Conservation (phyloP, 176 grass and related monocot species). For the Poa annua region DNA sequence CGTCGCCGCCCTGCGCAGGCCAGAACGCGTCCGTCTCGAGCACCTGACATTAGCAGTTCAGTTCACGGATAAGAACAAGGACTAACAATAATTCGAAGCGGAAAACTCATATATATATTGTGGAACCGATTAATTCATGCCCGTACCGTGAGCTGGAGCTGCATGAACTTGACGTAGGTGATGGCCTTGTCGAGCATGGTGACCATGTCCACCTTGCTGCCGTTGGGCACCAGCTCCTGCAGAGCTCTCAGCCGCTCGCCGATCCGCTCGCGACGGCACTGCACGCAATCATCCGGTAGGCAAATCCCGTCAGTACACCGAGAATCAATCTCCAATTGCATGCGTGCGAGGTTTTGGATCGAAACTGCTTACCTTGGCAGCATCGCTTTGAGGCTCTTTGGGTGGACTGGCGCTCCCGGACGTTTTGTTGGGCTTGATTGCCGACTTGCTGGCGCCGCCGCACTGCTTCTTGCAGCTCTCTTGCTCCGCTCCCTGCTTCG, state of each 20-base stretch:
- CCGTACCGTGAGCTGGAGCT: slow-evolving; percentile 64
- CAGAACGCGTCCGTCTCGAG: slow-evolving; percentile 79
- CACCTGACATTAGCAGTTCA: slow-evolving; percentile 32
- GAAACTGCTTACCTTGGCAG: slow-evolving; percentile 22
- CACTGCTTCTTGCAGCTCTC: slow-evolving; percentile 3
- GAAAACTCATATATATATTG: too few relatives aligned
- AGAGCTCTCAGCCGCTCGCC: slow-evolving; percentile 65
- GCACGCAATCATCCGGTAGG: not conserved
- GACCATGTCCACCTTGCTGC: slow-evolving; percentile 65
- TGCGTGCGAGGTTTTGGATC: not conserved
- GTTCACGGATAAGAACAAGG: not conserved
- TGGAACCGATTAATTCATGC: not conserved
- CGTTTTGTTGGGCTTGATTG: not conserved
- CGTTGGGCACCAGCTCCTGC: slow-evolving; percentile 76
- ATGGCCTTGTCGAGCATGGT: slow-evolving; percentile 82
- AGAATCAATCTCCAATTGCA: not conserved
- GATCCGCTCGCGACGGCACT: slow-evolving; percentile 68
- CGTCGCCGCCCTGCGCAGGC: slow-evolving; percentile 53
- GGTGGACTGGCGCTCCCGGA: not conserved
- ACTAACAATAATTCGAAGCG: too few relatives aligned
- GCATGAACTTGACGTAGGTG: slow-evolving; percentile 77
- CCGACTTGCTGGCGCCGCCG: not conserved
- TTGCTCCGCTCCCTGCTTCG: not conserved
- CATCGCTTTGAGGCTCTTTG: not conserved
- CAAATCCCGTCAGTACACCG: not conserved